Base-by-base conservation (phyloP, 148 eudicot species). In the Nepenthes gracilis region DNA sequence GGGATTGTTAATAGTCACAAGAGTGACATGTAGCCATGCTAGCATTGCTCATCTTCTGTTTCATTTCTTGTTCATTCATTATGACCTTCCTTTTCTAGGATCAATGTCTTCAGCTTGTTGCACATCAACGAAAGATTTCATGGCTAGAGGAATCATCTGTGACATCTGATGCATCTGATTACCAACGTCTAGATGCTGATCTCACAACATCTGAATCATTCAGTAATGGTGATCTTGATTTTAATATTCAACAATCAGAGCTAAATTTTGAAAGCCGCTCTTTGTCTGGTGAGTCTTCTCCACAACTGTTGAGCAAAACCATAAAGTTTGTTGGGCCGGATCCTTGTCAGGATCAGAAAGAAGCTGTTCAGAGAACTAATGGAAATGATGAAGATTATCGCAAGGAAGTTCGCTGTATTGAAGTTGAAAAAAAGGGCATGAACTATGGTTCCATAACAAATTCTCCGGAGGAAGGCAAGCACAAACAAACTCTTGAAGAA, bases 341-440 rank as follows among this genome's bases (percentile, higher is more conserved):
- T 67, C 80, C 80, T 49, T 68, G 70, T 45, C 65, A 70, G 49
- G 79, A 75, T 45, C 77, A 78, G 83, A 83, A 76, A 65, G 70
- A 72, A 56, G 36, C 66, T 47, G 70, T 60, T 65, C 64, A 67
- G 33, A 65, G 57, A 72, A 63, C 68, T 12, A 57, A 59, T 23
- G 70, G 70, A 51, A 68, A 70, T 61, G 60, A 58, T 33, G 92
- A 86, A 64, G 91, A 78, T 53, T 63, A 72, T 55, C 80, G 83
- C 71, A 89, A 77, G 74, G 95, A 93, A 59, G 96, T 82, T 63
- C 84, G 69, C 55, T 79, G 81, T 67, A 70, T 85, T 61, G 88
- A 84, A 71, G 67, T 68, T 37, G 74, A 77, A 60, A 77, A 67
- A 34, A 70, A 49, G 33, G 75, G 64, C 61, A 6, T 60, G 6